Base-by-base conservation (phyloP, 495 filamentous ascomycete genomes). In the Corynascus novoguineensis region DNA sequence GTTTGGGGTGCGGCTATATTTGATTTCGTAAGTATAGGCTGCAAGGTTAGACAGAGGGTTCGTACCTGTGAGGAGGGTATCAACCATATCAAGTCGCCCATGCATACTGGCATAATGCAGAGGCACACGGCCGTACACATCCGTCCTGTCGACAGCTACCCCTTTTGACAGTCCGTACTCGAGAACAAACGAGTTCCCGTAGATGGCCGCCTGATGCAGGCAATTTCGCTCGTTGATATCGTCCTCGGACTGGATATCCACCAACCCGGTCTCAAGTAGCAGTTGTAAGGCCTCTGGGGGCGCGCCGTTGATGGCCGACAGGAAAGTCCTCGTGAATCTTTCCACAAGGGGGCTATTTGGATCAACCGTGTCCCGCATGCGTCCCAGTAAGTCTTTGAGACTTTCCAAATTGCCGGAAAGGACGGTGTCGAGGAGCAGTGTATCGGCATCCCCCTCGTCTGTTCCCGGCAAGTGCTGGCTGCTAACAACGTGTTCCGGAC, bases 191-290 rank as follows among this genome's bases (percentile, higher is more conserved):
- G 79, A 68, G 60, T 88, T 88, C 7, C 90, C 91, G 50, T 91
- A 92, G 15, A 97, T 96, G 9, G 91, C 85, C 5, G 93, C 90
- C 72, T 97, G 92, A 59, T 98, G 93, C 37, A 98, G 78, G 65
- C 91, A 95, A 65, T 96, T 97, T 32, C 93, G 81, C 65, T 96
- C 91, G 66, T 97, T 98, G 65, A 98, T 97, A 64, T 97, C 92
- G 65, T 98, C 95, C 61, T 92, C 87, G 0, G 87, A 88, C 57
- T 87, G 86, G 10, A 97, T 78, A 68, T 97, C 85, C 40, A 98
- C 88, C 48, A 95, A 68, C 1, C 84, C 82, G 10, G 91, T 93
- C 47, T 86, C 83, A 15, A 97, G 74, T 21, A 98, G 78, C 8
- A 89, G 74, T 27, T 80, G 77, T 31, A 97, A 78, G 17, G 90